A percentile compares a stretch with the other conserved stretches of the same genome.
These are phyloP conservation scores for Rickenella mellea DNA, from an alignment of 768 basidiomycete species.

Conservation along the genomic window DNA sequence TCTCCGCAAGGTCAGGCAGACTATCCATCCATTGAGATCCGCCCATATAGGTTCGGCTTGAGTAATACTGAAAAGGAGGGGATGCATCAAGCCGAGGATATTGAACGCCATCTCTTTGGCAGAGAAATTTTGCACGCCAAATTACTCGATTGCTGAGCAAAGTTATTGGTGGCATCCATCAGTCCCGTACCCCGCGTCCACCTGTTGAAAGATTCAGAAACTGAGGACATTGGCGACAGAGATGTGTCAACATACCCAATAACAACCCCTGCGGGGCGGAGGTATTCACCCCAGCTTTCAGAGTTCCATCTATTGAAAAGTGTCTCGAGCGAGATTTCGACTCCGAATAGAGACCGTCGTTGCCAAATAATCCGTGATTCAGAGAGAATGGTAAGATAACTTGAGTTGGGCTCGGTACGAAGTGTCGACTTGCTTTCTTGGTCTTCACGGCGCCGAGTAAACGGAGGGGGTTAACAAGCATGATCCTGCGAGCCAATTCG, in stretches of 20 bases:
- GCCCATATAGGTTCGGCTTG: conserved; percentile 99
- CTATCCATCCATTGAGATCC: conserved; percentile 98
- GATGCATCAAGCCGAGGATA: conserved; percentile 98
- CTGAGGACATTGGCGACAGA: conserved; percentile 2
- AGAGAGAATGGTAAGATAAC: conserved; percentile 96
- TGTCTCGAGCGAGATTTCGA: conserved; percentile 97
- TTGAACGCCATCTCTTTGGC: conserved; percentile 99
- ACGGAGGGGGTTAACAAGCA: conserved; percentile 94
- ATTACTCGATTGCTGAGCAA: conserved; percentile 88
- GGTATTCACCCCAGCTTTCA: conserved; percentile 98
- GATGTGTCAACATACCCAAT: conserved; percentile 61
- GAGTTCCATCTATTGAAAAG: conserved; percentile 97
- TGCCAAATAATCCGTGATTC: conserved; percentile 96
- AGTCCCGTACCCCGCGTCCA: conserved; percentile 98
- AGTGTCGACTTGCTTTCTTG: conserved; percentile 95
- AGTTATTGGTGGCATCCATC: conserved; percentile 91
- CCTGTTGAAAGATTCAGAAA: conserved; percentile 26
- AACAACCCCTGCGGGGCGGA: conserved; percentile 95
- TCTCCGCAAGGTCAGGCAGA: conserved; percentile 87
- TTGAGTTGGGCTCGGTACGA: conserved; percentile 96
- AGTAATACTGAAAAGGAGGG: conserved; percentile 96
- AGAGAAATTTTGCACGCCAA: conserved; percentile 95
- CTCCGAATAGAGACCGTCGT: conserved; percentile 96
- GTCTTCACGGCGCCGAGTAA: conserved; percentile 95
- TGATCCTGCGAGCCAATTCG: conserved; percentile 96